Conservation (phyloP, 169 alveolate species). For the Toxoplasma gondii region DNA sequence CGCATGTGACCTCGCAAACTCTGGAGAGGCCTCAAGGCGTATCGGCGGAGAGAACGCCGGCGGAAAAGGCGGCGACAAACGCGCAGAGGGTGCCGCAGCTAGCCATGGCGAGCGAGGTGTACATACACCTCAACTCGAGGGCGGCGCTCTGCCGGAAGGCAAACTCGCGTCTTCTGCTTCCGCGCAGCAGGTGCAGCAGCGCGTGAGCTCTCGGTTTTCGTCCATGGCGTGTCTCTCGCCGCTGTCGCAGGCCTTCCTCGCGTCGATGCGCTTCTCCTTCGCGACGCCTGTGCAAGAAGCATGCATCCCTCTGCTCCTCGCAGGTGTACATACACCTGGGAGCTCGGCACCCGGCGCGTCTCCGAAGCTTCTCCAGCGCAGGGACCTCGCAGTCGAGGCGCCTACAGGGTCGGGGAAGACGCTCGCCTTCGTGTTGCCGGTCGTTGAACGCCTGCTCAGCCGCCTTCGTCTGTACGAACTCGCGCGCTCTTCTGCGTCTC, state of each 20-base stretch:
- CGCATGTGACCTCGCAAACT: too few relatives aligned
- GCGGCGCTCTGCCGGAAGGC: too few relatives aligned
- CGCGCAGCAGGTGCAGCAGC: not conserved
- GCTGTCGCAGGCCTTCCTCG: not conserved
- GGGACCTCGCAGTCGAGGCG: constrained; percentile 77
- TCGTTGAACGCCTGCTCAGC: constrained; percentile 8
- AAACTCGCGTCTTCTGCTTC: too few relatives aligned
- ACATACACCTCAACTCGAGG: too few relatives aligned
- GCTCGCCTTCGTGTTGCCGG: constrained; percentile 90
- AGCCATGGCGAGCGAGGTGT: too few relatives aligned
- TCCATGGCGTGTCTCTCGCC: constrained; percentile 4
- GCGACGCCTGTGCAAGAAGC: constrained; percentile 47
- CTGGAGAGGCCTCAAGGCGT: too few relatives aligned
- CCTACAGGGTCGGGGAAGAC: constrained; percentile 96
- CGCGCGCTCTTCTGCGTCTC: not conserved
- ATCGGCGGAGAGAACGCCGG: too few relatives aligned
- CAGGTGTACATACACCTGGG: not conserved
- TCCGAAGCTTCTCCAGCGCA: constrained; percentile 76
- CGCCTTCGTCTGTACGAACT: not conserved
- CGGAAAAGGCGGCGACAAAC: too few relatives aligned
- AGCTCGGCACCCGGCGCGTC: not conserved
- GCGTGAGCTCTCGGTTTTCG: constrained; percentile 4
- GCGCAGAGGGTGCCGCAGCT: too few relatives aligned
- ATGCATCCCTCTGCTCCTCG: constrained; percentile 12
- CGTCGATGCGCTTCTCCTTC: not conserved